phyloP scores from a whole-genome alignment of 108 stramenopile genomes.

The Bacterosira constricta region DNA sequence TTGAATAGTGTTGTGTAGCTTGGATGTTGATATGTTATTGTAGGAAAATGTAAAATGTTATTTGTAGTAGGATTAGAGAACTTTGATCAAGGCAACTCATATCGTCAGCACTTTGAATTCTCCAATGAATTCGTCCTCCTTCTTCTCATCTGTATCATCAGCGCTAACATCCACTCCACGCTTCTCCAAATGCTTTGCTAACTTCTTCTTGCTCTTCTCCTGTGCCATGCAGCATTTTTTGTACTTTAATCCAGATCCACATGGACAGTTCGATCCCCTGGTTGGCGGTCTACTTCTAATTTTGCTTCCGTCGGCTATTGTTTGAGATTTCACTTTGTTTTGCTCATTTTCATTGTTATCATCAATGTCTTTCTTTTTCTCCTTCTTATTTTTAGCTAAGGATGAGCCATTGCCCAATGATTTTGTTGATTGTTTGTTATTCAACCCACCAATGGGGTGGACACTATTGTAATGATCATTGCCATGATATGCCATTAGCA shows the following conservation, averaged over 20 bases:
- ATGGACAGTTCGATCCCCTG: constrained; percentile 66
- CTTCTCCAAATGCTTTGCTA: not conserved
- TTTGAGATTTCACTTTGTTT: not conserved
- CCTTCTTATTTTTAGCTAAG: not conserved
- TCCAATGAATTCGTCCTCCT: constrained; percentile 41
- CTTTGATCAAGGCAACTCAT: constrained; percentile 15
- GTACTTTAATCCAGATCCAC: constrained; percentile 64
- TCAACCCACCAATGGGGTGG: constrained; percentile 18
- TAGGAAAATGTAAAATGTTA: not conserved
- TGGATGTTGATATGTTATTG: not conserved
- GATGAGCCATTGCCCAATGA: not conserved
- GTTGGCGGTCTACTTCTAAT: constrained; percentile 4
- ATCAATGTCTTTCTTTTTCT: not conserved
- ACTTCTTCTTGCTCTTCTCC: constrained; percentile 41
- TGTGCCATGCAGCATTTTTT: constrained; percentile 69
- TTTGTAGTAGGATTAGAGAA: not conserved
- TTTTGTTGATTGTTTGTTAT: not conserved
- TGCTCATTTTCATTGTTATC: not conserved
- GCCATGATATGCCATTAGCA: constrained; percentile 79
- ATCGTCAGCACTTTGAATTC: constrained; percentile 62
- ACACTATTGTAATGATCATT: constrained; percentile 90
- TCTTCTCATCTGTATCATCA: constrained; percentile 23
- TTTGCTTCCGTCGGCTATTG: not conserved
- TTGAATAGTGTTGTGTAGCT: not conserved
- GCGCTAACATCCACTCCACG: not conserved